These are phyloP conservation scores for Fusarium tanahbumbuense DNA, from an alignment of 2,329 filamentous ascomycete species.

Conservation along the genomic window DNA sequence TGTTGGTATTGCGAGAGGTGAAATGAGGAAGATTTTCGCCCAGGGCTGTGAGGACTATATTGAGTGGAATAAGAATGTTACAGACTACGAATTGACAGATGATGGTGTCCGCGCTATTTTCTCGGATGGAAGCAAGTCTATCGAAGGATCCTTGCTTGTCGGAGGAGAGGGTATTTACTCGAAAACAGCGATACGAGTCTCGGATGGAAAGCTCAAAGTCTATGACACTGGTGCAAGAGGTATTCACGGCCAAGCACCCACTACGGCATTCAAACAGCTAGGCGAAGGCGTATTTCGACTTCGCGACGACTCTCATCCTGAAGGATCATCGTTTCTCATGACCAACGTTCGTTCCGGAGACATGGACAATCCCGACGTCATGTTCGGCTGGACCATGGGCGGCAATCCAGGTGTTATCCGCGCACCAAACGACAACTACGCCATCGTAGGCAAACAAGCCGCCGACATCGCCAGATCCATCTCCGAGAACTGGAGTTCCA, in stretches of 20 bases:
- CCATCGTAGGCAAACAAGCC: slow-evolving; percentile 66
- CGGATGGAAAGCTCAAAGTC: slow-evolving; percentile 66
- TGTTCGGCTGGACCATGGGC: slow-evolving; percentile 74
- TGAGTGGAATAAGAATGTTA: slow-evolving; percentile 66
- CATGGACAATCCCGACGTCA: slow-evolving; percentile 65
- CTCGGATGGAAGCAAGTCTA: slow-evolving; percentile 68
- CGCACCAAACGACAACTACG: slow-evolving; percentile 69
- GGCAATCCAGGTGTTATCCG: slow-evolving; percentile 67
- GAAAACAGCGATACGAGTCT: slow-evolving; percentile 69
- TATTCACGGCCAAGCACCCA: slow-evolving; percentile 74
- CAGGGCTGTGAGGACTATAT: slow-evolving; percentile 66
- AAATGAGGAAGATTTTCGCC: slow-evolving; percentile 70
- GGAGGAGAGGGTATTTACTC: slow-evolving; percentile 74
- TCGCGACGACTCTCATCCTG: slow-evolving; percentile 58
- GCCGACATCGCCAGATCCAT: slow-evolving; percentile 68
- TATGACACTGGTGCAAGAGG: slow-evolving; percentile 72
- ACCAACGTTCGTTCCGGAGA: slow-evolving; percentile 72
- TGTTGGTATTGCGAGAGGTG: slow-evolving; percentile 70
- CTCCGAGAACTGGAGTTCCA: slow-evolving; percentile 66
- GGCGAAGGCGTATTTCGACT: slow-evolving; percentile 73
- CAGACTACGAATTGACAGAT: slow-evolving; percentile 66
- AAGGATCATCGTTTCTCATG: slow-evolving; percentile 65
- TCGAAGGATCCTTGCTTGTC: slow-evolving; percentile 68
- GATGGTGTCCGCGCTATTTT: slow-evolving; percentile 68
- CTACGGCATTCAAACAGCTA: slow-evolving; percentile 68